Evolutionary conservation across 2,329 filamentous ascomycete genomes (phyloP).

Genomic region (Laburnicola sp.): DNA sequence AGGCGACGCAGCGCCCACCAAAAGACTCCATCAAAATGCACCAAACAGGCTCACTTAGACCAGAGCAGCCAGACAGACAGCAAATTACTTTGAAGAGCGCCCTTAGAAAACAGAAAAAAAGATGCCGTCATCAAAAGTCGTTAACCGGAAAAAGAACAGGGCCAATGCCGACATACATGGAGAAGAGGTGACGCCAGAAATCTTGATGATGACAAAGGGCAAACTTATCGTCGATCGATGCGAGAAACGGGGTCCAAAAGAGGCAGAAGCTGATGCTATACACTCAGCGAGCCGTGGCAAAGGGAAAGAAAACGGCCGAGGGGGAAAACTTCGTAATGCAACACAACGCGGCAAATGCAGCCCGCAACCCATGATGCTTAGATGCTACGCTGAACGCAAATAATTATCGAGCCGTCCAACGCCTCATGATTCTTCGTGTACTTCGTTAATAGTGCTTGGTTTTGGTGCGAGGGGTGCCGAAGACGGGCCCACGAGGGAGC

Average conservation of each 20-base stretch:
- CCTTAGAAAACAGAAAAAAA: slow-evolving; percentile 12
- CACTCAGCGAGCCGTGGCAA: not conserved
- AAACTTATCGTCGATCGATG: not conserved
- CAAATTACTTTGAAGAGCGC: slow-evolving; percentile 7
- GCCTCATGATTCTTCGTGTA: slow-evolving; percentile 44
- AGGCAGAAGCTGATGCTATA: too few relatives aligned
- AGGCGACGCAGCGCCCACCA: not conserved
- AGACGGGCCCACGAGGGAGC: slow-evolving; percentile 36
- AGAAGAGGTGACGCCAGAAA: slow-evolving; percentile 6
- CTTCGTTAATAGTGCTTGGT: slow-evolving; percentile 44
- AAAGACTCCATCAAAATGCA: slow-evolving; percentile 24
- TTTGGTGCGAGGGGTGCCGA: slow-evolving; percentile 36
- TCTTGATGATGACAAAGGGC: slow-evolving; percentile 14
- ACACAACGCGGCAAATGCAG: slow-evolving; percentile 18
- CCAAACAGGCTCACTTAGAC: slow-evolving; percentile 16
- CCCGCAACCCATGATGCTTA: slow-evolving; percentile 22
- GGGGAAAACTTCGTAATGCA: slow-evolving; percentile 12
- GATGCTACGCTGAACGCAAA: slow-evolving; percentile 29
- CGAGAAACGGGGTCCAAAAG: too few relatives aligned
- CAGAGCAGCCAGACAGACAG: too few relatives aligned
- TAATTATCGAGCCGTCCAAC: slow-evolving; percentile 15
- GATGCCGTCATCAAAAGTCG: slow-evolving; percentile 29
- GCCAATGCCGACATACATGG: slow-evolving; percentile 15
- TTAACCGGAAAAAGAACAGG: slow-evolving; percentile 21
- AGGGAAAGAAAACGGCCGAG: slow-evolving; percentile 10